Conservation (phyloP, 2,329 filamentous ascomycete genomes). For the Curvularia lunata region DNA sequence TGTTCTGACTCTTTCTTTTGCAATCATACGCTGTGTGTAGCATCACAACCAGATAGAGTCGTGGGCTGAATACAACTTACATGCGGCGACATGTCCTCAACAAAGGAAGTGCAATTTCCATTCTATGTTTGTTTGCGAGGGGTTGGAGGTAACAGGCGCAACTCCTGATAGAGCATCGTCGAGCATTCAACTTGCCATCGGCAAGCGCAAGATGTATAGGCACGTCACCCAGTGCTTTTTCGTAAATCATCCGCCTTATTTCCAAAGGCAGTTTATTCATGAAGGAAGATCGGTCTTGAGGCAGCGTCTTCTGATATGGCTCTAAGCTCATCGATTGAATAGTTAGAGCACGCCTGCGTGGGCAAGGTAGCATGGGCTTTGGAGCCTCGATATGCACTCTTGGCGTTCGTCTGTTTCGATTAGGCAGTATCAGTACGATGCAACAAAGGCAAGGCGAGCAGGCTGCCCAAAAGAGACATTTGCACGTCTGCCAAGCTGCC, state of each 20-base stretch:
- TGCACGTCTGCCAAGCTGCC: slow-evolving; percentile 20
- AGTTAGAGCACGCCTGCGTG: slow-evolving; percentile 25
- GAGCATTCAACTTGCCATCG: slow-evolving; percentile 16
- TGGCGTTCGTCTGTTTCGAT: slow-evolving; percentile 4
- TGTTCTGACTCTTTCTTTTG: too few species aligned
- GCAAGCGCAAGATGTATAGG: slow-evolving; percentile 19
- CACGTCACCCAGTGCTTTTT: slow-evolving; percentile 18
- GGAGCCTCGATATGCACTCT: neutral
- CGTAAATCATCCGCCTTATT: slow-evolving; percentile 30
- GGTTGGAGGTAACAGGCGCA: slow-evolving; percentile 6
- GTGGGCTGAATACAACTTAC: slow-evolving; percentile 17
- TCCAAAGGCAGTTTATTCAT: slow-evolving; percentile 30
- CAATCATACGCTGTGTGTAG: neutral
- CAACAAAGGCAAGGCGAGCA: slow-evolving; percentile 29
- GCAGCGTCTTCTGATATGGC: slow-evolving; percentile 17
- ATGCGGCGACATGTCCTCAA: slow-evolving; percentile 31
- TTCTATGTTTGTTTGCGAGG: neutral
- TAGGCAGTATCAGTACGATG: slow-evolving; percentile 15
- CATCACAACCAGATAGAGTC: neutral
- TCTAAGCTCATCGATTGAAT: slow-evolving; percentile 17
- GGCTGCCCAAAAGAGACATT: slow-evolving; percentile 22
- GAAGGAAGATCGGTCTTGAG: slow-evolving; percentile 28
- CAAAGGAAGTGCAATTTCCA: slow-evolving; percentile 18
- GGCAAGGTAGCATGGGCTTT: slow-evolving; percentile 21
- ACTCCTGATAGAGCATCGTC: slow-evolving; percentile 6